Evolutionary conservation across 2,329 filamentous ascomycete genomes (phyloP), one percentile per base, ranked within the genome.

Genomic region (Claviceps pazoutovae): DNA sequence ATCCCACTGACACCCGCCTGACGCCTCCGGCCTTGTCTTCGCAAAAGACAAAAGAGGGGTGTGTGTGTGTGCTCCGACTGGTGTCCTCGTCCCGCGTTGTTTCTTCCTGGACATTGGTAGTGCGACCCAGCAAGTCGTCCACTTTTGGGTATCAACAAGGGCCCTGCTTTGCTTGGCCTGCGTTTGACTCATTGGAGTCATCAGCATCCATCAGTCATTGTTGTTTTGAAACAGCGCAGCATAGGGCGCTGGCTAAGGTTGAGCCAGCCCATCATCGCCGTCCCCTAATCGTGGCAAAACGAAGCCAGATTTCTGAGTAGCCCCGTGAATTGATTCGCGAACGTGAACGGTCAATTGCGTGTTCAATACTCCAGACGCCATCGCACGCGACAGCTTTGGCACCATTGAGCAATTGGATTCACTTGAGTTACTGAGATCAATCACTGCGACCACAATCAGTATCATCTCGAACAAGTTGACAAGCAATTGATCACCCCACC

Each of bases 81-180:
- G 45, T 46, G 26, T 16, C 44, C 21, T 7, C 21, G 26, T 36
- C 26, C 44, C n/a, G 45, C 45, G 23, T 46, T 34, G n/a, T 46
- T 16, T 37, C 4, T 48, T 21, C 17, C 36, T 26, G 8, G 19
- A 14, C 9, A 39, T n/a, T 39, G 21, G 17, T 17, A 19, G 26
- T 6, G 19, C 44, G 16, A 3, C 44, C 23, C 26, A 46, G n/a
- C 44, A 46, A 11, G n/a, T 19, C 43, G 45, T 46, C 52, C 52
- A 51, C 52, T 51, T 44, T 53, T 51, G 49, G 52, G 52, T 53
- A 51, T 49, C 52, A 49, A 53, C 30, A 36, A 49, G 30, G 13
- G n/a, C 11, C n/a, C 17, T 48, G 51, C 51, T 44, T 47, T 45
- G 48, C 48, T 34, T 43, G 48, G 17, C 17, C 16, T 44, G 50